Conservation (phyloP, 2,329 filamentous ascomycete genomes). For the Phoma sp. region DNA sequence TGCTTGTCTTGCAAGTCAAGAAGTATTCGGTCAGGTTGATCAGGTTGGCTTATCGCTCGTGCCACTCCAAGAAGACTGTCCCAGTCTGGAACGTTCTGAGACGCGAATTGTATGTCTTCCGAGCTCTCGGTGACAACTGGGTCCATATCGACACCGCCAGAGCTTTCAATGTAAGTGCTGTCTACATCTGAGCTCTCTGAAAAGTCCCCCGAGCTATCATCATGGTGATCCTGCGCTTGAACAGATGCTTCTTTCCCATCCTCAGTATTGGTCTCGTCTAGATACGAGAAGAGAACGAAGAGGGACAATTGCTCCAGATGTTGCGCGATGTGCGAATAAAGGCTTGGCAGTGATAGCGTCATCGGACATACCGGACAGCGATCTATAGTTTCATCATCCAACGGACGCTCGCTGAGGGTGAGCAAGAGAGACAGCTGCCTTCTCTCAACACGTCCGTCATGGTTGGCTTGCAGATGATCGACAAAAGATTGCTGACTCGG, state of each 20-base stretch:
- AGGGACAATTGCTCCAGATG: not conserved
- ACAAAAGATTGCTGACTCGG: not conserved
- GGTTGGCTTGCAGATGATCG: not conserved
- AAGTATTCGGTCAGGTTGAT: no score
- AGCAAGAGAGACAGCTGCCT: not conserved
- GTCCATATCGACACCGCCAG: no score
- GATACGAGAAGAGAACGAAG: not conserved
- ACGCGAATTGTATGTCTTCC: no score
- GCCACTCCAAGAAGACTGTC: no score
- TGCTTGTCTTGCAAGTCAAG: no score
- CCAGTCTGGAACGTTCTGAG: no score
- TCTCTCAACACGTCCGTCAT: not conserved
- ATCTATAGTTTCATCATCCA: not conserved
- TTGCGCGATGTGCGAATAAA: not conserved
- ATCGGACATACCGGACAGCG: not conserved
- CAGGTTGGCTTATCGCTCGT: no score
- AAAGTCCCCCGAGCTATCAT: no score
- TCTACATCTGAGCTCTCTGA: not conserved
- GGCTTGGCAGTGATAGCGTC: not conserved
- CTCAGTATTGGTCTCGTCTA: not conserved
- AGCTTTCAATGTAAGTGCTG: no score
- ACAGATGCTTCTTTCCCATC: not conserved
- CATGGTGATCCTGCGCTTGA: not conserved
- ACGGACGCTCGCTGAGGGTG: not conserved
- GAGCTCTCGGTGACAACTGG: no score